phyloP scores from a whole-genome alignment of 192 early-diverging fungal genomes.

The Backusella westeae region DNA sequence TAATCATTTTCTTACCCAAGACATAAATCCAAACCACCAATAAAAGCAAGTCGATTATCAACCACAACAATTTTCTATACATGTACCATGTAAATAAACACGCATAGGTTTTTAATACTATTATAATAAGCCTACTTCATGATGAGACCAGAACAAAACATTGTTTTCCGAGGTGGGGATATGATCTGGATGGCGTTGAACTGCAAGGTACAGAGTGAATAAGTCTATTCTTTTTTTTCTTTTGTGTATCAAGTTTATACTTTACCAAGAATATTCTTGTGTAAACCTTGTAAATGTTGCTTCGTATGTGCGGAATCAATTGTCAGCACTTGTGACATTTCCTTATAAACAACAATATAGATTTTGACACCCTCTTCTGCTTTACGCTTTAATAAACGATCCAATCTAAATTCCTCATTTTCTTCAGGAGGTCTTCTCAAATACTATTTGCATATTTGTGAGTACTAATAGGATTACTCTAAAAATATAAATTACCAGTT shows the following conservation, averaged over 20 bases:
- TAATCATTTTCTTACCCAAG: constrained; percentile 49
- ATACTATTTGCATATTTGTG: constrained; percentile 41
- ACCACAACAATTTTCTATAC: constrained; percentile 73
- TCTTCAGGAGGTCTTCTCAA: constrained; percentile 65
- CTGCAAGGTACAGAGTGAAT: constrained; percentile 22
- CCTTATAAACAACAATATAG: constrained; percentile 82
- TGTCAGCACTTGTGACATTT: constrained; percentile 70
- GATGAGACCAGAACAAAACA: constrained; percentile 80
- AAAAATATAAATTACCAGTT: constrained; percentile 46
- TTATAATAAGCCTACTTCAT: constrained; percentile 42
- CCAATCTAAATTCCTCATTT: constrained; percentile 76
- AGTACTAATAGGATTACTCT: neutral
- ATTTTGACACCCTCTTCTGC: constrained; percentile 81
- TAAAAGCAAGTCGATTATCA: constrained; percentile 76
- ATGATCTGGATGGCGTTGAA: constrained; percentile 83
- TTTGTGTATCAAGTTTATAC: neutral
- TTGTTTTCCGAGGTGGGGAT: constrained; percentile 43
- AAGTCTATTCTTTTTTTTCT: neutral
- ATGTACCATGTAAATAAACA: neutral
- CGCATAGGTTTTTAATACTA: neutral
- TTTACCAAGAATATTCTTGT: constrained; percentile 67
- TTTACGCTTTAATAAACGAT: constrained; percentile 72
- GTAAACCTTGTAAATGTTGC: constrained; percentile 59
- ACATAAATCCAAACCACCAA: constrained; percentile 84
- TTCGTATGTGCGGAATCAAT: constrained; percentile 74